A percentile compares a stretch with the other conserved stretches of the same genome.
phyloP scores from a whole-genome alignment of 2,329 filamentous ascomycete genomes.

The Arachnomyces sp. region DNA sequence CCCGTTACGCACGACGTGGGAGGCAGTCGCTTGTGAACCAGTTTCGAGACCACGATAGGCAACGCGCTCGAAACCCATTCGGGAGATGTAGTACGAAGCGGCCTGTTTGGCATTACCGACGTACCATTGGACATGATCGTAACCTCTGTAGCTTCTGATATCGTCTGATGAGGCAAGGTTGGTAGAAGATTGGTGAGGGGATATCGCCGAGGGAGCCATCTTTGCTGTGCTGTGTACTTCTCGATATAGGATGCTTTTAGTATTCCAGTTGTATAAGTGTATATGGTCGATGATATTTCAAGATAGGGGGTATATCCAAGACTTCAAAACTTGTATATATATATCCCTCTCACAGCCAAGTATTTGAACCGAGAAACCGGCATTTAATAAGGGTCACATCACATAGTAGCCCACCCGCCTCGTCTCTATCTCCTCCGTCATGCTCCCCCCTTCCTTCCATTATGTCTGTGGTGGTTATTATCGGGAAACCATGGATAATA shows the following conservation, averaged over 20 bases:
- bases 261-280: constrained; percentile 14
- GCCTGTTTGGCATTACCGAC: constrained; percentile 96
- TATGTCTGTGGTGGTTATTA: too few relatives aligned
- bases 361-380: too few relatives aligned
- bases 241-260: background rate
- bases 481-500: too few relatives aligned
- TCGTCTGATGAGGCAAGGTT: constrained; percentile 13
- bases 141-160: constrained; percentile 56
- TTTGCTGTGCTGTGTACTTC: background rate
- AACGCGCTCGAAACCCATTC: constrained; percentile 75
- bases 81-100: constrained; percentile 75
- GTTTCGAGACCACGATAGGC: constrained; percentile 88
- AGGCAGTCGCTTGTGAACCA: constrained; percentile 69
- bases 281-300: background rate
- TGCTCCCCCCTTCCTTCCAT: too few relatives aligned
- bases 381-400: too few relatives aligned
- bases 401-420: too few relatives aligned
- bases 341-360: too few relatives aligned
- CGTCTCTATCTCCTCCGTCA: too few relatives aligned
- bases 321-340: too few relatives aligned
- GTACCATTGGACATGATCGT: constrained; percentile 92
- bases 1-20: constrained; percentile 56
- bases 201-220: constrained; percentile 16
- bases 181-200: constrained; percentile 24
- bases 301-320: constrained; percentile 11